Evolutionary conservation across 2,329 filamentous ascomycete genomes (phyloP).

Genomic region (Zelopaecilomyces penicillatus): DNA sequence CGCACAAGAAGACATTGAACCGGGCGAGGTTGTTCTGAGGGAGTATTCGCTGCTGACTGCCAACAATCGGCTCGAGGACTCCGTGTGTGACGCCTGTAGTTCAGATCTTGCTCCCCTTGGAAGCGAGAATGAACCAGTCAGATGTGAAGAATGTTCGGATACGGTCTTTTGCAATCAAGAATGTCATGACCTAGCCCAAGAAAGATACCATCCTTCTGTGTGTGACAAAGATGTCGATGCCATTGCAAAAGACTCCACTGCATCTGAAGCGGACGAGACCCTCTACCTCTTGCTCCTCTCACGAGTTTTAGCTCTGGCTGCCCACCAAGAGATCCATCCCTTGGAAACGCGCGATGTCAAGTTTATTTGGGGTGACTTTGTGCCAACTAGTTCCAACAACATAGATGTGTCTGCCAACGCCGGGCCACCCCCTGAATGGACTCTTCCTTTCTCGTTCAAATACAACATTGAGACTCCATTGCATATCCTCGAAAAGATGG

Average conservation of each 20-base stretch:
- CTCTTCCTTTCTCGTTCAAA: slow-evolving; percentile 69
- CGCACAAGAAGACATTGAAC: slow-evolving; percentile 68
- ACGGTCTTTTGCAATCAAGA: slow-evolving; percentile 57
- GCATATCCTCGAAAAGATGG: slow-evolving; percentile 76
- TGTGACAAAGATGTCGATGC: slow-evolving; percentile 60
- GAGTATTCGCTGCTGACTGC: slow-evolving; percentile 85
- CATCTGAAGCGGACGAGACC: slow-evolving; percentile 50
- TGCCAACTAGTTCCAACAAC: slow-evolving; percentile 43
- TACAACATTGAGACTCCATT: slow-evolving; percentile 67
- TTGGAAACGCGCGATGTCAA: slow-evolving; percentile 56
- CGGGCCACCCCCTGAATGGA: slow-evolving; percentile 53
- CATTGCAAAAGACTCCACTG: slow-evolving; percentile 55
- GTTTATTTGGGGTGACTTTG: slow-evolving; percentile 63
- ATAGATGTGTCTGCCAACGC: slow-evolving; percentile 45
- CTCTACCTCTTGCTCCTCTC: slow-evolving; percentile 56
- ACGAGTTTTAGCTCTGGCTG: slow-evolving; percentile 54
- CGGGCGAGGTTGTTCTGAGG: slow-evolving; percentile 67
- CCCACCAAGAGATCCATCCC: slow-evolving; percentile 52
- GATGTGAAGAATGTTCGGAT: slow-evolving; percentile 54
- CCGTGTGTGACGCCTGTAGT: slow-evolving; percentile 85
- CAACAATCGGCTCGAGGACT: slow-evolving; percentile 78
- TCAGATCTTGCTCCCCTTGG: slow-evolving; percentile 56
- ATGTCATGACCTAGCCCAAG: slow-evolving; percentile 50
- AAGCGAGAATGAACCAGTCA: slow-evolving; percentile 37
- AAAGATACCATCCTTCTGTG: slow-evolving; percentile 54